These are phyloP conservation scores for Solanum corneliomulleri DNA, from an alignment of 257 asterid genomes.

Conservation along the genomic window DNA sequence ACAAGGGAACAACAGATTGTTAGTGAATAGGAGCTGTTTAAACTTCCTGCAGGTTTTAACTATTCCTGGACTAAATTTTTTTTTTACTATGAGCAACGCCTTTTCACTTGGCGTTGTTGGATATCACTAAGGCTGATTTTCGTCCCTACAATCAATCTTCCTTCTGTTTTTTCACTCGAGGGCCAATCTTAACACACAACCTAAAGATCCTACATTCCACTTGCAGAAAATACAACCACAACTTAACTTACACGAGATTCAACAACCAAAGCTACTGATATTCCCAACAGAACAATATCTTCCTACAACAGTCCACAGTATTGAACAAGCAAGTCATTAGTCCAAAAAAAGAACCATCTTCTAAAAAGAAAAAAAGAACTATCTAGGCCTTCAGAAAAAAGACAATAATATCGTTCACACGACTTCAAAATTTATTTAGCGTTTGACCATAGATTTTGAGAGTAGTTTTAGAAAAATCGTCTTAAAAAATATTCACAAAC, in stretches of 20 bases:
- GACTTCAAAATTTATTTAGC: not conserved
- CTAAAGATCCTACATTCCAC: not conserved
- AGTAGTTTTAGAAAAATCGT: not conserved
- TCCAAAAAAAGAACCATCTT: not conserved
- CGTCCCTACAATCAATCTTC: not conserved
- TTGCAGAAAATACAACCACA: not conserved
- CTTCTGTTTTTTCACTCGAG: not conserved
- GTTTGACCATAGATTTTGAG: not conserved
- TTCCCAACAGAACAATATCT: not conserved
- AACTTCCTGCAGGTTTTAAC: not conserved
- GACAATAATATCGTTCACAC: not conserved
- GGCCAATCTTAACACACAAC: not conserved
- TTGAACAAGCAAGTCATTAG: not conserved
- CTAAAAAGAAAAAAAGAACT: not conserved
- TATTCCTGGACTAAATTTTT: not conserved
- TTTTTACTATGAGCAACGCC: not conserved
- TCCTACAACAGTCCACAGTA: not conserved
- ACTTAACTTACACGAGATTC: not conserved
- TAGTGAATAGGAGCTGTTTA: not conserved
- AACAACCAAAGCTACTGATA: not conserved
- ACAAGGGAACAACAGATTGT: not conserved
- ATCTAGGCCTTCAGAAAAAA: not conserved
- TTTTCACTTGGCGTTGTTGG: not conserved
- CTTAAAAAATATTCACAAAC: not conserved
- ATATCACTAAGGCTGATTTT: not conserved